phyloP scores from a whole-genome alignment of 768 basidiomycete genomes.

The Filobasidium floriforme region DNA sequence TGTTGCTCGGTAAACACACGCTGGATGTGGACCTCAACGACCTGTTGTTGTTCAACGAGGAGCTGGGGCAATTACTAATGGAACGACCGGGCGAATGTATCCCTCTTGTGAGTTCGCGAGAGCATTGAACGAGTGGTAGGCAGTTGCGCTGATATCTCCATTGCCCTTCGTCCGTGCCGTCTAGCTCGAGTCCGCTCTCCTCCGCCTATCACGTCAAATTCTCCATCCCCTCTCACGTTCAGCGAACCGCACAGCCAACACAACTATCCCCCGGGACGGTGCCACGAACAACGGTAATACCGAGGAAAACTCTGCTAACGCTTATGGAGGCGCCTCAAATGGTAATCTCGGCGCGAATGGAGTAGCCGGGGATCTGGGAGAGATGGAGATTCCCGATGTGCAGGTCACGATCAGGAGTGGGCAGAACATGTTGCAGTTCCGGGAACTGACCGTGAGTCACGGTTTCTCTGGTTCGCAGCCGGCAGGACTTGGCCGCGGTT shows the following conservation, averaged over 20 bases:
- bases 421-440: slow-evolving; percentile 85
- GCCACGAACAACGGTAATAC: neutral
- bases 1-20: slow-evolving; percentile 76
- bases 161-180: neutral
- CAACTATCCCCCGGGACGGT: neutral
- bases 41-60: slow-evolving; percentile 72
- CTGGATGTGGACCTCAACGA: slow-evolving; percentile 76
- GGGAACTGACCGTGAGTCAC: slow-evolving; percentile 67
- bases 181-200: slow-evolving; percentile 86
- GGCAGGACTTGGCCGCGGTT: no score
- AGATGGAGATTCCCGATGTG: slow-evolving; percentile 57
- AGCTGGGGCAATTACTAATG: slow-evolving; percentile 83
- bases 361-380: slow-evolving; percentile 31
- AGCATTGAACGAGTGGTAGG: neutral
- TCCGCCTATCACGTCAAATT: slow-evolving; percentile 72
- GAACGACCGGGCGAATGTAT: slow-evolving; percentile 80
- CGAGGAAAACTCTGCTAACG: slow-evolving; percentile 34
- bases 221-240: slow-evolving; percentile 62
- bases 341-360: slow-evolving; percentile 44
- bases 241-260: slow-evolving; percentile 35
- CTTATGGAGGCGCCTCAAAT: slow-evolving; percentile 51
- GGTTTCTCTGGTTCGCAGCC: no score
- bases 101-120: slow-evolving; percentile 58
- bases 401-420: slow-evolving; percentile 86
- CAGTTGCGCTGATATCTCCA: no score